Evolutionary conservation across 108 stramenopile genomes (phyloP), one percentile per base, ranked within the genome.

Genomic region (Cyclostephanos invisitatus): DNA sequence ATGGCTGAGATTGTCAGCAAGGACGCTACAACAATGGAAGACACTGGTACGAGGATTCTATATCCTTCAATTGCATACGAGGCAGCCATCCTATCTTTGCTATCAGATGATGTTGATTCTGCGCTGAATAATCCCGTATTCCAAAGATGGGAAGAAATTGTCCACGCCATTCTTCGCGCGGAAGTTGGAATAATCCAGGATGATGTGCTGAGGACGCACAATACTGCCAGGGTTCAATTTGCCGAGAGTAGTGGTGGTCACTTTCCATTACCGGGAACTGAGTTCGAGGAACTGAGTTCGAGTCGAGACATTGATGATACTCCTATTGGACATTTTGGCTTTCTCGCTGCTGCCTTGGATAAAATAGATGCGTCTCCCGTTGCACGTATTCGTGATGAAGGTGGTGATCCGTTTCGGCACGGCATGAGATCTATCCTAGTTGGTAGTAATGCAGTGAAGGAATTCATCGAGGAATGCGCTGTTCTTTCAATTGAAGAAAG

Each of bases 51-150:
- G 62, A 53, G 53, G 32, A 46, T 37, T 27, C 42, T 70, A 12
- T 28, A 68, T 38, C 68, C 78, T 10, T 74, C 65, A 1, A 36
- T 73, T 36, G 80, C 70, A 9, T 80, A 87, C 32, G 90, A 91
- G 68, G 75, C 80, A n/a, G 92, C 90, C 15, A 90, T 94, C 48
- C 70, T 73, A 17, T 62, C 88, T 18, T 20, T 94, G 11, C 77
- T 94, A 17, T 74, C 87, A 18, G 82, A 88, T 67, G 76, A 91
- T 71, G 25, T 73, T 35, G 58, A 82, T 6, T 70, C 71, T 18
- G 86, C 87, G 25, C 58, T 89, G 18, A 57, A 60, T n/a, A 91
- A 88, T 67, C 81, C 89, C 0, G 55, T 70, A 14, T 68, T 91
- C 27, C 51, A 70, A 14, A 70, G 85, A 0, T 93, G 92, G 92